Evolutionary conservation across 1,139 yeast species (phyloP), one percentile per base, ranked within the genome.

Genomic region (Taphrina sp.): DNA sequence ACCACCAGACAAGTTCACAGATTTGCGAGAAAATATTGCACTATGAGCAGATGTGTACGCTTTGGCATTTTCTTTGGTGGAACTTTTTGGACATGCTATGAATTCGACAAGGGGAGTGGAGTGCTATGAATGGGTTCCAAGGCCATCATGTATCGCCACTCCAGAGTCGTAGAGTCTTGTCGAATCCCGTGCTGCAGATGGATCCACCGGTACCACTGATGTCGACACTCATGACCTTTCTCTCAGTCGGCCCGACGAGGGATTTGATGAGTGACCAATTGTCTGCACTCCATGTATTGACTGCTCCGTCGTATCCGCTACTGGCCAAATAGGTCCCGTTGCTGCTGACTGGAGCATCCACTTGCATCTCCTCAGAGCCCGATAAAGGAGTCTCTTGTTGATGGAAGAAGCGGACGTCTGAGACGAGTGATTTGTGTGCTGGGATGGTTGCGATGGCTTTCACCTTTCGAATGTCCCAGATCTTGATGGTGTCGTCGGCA

Each of bases 101-200:
- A n/a, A n/a, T n/a, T n/a, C n/a, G n/a, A n/a, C n/a, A n/a, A n/a
- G n/a, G n/a, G n/a, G n/a, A n/a, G n/a, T n/a, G n/a, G n/a, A n/a
- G n/a, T n/a, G n/a, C n/a, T n/a, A n/a, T n/a, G n/a, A n/a, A n/a
- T n/a, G n/a, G n/a, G n/a, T n/a, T n/a, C n/a, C n/a, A n/a, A n/a
- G n/a, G n/a, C n/a, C n/a, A n/a, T n/a, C n/a, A n/a, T n/a, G n/a
- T n/a, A n/a, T 52, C 36, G 28, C 26, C 36, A 47, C 61, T 63
- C 87, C 89, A 86, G 41, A 83, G 56, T 64, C 83, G 85, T 2
- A 86, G 75, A 19, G 85, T 75, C 60, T 94, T 76, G 67, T 88
- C 96, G 95, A 95, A 88, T 19, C 95, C 92, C 58, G 88, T 77
- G 60, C 85, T 79, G 1, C 80, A 76, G 1, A 88, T 70, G 41